phyloP scores from a whole-genome alignment of 202 grass and related monocot genomes.

The Zizania palustris region DNA sequence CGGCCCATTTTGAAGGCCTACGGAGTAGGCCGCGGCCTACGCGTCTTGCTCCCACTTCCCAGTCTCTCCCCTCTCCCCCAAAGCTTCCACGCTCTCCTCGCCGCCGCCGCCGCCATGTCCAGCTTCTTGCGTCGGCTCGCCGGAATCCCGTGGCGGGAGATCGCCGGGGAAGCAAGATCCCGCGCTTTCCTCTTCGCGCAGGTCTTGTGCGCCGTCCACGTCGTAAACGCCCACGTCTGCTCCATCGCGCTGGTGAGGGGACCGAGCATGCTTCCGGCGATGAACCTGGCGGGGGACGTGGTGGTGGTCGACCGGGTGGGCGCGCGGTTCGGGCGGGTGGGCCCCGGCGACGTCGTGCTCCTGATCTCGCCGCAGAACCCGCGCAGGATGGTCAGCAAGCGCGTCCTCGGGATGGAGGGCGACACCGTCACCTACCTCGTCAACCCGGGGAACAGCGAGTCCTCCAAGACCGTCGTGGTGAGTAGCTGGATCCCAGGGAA shows the following conservation, averaged over 20 bases:
- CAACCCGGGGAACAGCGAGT: slow-evolving; percentile 50
- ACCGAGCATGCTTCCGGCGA: slow-evolving; percentile 78
- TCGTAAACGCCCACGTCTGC: slow-evolving; percentile 49
- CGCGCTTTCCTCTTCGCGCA: slow-evolving; percentile 31
- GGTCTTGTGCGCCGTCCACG: slow-evolving; percentile 55
- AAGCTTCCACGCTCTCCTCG: background rate
- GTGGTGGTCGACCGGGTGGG: slow-evolving; percentile 60
- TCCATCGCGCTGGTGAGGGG: slow-evolving; percentile 44
- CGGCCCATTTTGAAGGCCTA: too few species aligned
- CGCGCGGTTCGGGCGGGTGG: slow-evolving; percentile 38
- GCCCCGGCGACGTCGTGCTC: slow-evolving; percentile 66
- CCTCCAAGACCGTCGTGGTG: slow-evolving; percentile 68
- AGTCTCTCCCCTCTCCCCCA: too few species aligned
- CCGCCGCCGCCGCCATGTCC: slow-evolving; percentile 37
- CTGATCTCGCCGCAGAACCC: slow-evolving; percentile 80
- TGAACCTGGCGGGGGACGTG: slow-evolving; percentile 80
- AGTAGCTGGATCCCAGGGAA: background rate
- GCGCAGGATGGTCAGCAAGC: slow-evolving; percentile 59
- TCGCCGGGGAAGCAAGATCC: background rate
- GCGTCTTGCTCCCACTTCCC: too few species aligned
- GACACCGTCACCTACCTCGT: slow-evolving; percentile 70
- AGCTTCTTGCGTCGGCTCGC: slow-evolving; percentile 39
- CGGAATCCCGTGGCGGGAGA: slow-evolving; percentile 53
- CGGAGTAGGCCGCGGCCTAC: too few species aligned
- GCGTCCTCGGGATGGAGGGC: slow-evolving; percentile 65